These are phyloP conservation scores for Nitzschia sp. DNA, from an alignment of 108 stramenopile species.

Conservation along the genomic window DNA sequence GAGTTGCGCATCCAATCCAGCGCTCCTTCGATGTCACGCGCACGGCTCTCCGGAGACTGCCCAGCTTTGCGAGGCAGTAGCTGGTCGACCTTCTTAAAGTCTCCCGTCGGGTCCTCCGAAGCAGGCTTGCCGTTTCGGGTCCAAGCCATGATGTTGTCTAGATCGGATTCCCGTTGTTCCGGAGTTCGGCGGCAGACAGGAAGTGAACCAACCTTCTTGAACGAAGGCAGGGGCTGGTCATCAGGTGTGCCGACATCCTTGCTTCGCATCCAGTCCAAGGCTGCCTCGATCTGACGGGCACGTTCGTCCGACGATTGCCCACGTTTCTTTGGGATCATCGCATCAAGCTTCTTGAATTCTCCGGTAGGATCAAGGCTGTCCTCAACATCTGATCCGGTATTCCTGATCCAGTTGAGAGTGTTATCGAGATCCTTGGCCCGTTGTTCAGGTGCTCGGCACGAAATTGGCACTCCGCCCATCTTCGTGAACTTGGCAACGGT, in stretches of 20 bases:
- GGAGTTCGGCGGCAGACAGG: conserved; percentile 26
- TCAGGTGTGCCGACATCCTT: conserved; percentile 10
- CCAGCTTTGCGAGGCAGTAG: conserved; percentile 10
- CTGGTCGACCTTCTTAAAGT: conserved; percentile 31
- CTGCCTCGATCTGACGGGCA: conserved; percentile 24
- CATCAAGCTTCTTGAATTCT: conserved; percentile 25
- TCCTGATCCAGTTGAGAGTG: conserved; percentile 12
- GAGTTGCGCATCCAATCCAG: conserved; percentile 28
- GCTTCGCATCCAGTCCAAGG: conserved; percentile 30
- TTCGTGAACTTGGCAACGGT: neutral
- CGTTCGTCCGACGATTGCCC: conserved; percentile 19
- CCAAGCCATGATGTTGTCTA: conserved; percentile 29
- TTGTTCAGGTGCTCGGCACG: conserved; percentile 18
- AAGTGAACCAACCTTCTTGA: conserved; percentile 20
- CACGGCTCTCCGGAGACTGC: conserved; percentile 18
- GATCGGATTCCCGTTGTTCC: conserved; percentile 24
- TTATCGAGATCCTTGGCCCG: conserved; percentile 35
- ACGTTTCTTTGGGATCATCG: conserved; percentile 5
- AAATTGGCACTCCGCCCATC: conserved; percentile 4
- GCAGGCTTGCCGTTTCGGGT: conserved; percentile 16
- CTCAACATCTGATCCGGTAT: conserved; percentile 13
- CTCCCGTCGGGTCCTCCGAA: conserved; percentile 9
- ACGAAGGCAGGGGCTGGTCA: conserved; percentile 7
- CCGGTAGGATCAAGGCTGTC: conserved; percentile 15
- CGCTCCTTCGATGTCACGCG: conserved; percentile 37